Conservation (phyloP, 257 asterid species). For the Knoxia roxburghii region DNA sequence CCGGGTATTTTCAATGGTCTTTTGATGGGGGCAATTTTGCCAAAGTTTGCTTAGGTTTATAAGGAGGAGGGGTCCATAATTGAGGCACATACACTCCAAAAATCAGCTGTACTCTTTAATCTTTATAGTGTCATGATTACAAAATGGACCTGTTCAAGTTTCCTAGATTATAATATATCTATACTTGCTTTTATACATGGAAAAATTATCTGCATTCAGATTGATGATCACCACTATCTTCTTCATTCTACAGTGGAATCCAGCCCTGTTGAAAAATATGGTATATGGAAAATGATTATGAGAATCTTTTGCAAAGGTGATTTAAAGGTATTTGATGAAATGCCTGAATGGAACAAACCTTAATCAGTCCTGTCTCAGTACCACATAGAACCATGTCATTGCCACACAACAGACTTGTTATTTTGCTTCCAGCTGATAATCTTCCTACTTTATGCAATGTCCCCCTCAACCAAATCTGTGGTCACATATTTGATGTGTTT, state of each 20-base stretch:
- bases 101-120: not conserved
- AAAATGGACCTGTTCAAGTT: not conserved
- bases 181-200: slow-evolving; percentile 16
- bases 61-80: too few species aligned
- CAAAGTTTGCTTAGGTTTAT: too few species aligned
- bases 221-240: not conserved
- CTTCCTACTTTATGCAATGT: slow-evolving; percentile 88
- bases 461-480: slow-evolving; percentile 81
- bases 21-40: too few species aligned
- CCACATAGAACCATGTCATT: slow-evolving; percentile 93
- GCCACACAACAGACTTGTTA: slow-evolving; percentile 77
- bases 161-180: not conserved
- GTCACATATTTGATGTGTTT: not conserved
- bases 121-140: not conserved
- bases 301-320: not conserved
- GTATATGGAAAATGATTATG: not conserved
- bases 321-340: not conserved
- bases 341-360: slow-evolving; percentile 38
- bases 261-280: slow-evolving; percentile 53
- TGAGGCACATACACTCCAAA: not conserved
- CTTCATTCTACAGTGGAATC: slow-evolving; percentile 84
- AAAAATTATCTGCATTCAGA: not conserved
- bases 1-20: too few species aligned
- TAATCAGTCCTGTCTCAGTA: slow-evolving; percentile 76
- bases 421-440: slow-evolving; percentile 88